Conservation (phyloP, 1,284 basidiomycete species). For the Porodaedalea pini region DNA sequence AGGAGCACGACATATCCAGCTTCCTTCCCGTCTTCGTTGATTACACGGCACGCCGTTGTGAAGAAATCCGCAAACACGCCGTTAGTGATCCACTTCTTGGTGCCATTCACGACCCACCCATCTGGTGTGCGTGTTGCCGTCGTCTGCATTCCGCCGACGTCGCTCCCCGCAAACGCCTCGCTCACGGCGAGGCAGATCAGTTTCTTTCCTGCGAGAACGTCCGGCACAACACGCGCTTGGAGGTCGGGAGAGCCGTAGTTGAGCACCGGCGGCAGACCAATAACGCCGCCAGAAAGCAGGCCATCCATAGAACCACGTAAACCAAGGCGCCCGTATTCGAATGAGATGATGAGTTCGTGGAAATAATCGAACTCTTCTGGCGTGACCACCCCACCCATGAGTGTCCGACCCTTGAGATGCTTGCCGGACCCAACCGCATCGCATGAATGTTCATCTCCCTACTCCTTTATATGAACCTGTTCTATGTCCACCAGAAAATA, state of each 20-base stretch:
- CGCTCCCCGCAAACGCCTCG: conserved; percentile 89
- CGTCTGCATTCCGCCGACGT: conserved; percentile 82
- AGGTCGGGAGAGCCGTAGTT: conserved; percentile 83
- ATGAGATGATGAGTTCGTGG: conserved; percentile 81
- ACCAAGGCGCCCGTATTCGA: conserved; percentile 80
- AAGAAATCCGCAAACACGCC: conserved; percentile 81
- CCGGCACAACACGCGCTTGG: conserved; percentile 60
- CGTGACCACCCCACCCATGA: conserved; percentile 82
- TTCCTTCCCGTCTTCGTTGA: conserved; percentile 36
- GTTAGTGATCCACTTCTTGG: conserved; percentile 97
- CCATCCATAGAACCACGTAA: conserved; percentile 87
- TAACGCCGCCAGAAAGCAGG: conserved; percentile 76
- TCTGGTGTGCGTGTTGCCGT: conserved; percentile 61
- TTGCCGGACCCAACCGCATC: conserved; percentile 92
- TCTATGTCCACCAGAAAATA: background rate
- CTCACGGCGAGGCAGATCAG: conserved; percentile 71
- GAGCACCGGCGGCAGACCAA: conserved; percentile 79
- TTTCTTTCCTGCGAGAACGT: conserved; percentile 78
- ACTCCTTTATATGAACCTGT: conserved; percentile 7
- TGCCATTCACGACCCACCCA: conserved; percentile 80
- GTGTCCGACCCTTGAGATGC: conserved; percentile 81
- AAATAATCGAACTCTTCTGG: conserved; percentile 89
- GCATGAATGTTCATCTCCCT: conserved; percentile 78
- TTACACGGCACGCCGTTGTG: conserved; percentile 71
- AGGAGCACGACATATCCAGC: conserved; percentile 87